phyloP scores from a whole-genome alignment of 805 yeast species.

The Spencermartinsiella europaea region DNA sequence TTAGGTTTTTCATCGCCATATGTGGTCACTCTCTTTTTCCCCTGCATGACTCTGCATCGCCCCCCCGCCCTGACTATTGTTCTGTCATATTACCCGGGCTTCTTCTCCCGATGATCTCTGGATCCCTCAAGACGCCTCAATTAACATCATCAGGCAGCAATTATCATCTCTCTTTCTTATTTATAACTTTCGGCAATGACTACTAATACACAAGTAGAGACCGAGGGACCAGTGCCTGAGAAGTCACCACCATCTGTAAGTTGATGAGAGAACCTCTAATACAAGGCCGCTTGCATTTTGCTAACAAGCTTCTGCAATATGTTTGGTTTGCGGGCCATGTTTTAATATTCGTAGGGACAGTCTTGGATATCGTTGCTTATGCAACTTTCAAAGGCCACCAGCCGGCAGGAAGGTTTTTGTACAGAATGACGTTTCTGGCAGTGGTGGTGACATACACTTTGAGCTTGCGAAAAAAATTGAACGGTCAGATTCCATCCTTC shows the following conservation, averaged over 20 bases:
- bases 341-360: conserved; percentile 10
- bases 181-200: background rate
- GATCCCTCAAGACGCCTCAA: no score
- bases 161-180: background rate
- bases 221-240: no score
- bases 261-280: no score
- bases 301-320: background rate
- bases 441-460: conserved; percentile 23
- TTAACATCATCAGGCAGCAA: background rate
- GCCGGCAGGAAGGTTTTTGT: conserved; percentile 22
- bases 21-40: no score
- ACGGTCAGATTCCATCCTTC: conserved; percentile 55
- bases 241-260: no score
- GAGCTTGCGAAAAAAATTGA: conserved; percentile 41
- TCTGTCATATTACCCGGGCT: no score
- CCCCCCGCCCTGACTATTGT: no score
- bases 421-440: conserved; percentile 23
- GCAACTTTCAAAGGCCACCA: conserved; percentile 22
- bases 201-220: no score
- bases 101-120: no score
- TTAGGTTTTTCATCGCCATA: no score
- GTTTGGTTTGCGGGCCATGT: conserved; percentile 20
- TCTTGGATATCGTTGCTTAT: conserved; percentile 17
- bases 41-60: no score
- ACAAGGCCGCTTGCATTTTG: no score